Conservation (phyloP, 2,329 filamentous ascomycete species). For the Arthrobotrys conoides region DNA sequence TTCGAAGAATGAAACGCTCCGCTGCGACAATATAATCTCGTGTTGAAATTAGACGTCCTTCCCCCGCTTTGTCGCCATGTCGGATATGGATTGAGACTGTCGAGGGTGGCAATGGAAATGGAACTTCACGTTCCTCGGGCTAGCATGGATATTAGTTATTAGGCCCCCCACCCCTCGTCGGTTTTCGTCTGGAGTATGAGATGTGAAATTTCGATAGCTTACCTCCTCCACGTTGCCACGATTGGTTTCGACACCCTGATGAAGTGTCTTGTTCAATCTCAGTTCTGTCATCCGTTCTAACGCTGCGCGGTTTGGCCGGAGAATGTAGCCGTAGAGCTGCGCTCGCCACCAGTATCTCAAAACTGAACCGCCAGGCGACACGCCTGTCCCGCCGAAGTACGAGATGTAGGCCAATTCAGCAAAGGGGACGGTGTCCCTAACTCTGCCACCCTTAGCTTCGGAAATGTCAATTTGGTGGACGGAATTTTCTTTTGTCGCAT, state of each 20-base stretch:
- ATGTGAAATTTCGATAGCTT: slow-evolving; percentile 7
- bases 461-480: slow-evolving; percentile 17
- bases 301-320: slow-evolving; percentile 47
- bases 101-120: slow-evolving; percentile 47
- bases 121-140: slow-evolving; percentile 28
- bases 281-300: slow-evolving; percentile 42
- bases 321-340: slow-evolving; percentile 52
- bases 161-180: neutral
- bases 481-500: slow-evolving; percentile 43
- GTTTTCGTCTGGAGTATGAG: neutral
- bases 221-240: slow-evolving; percentile 20
- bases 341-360: slow-evolving; percentile 58
- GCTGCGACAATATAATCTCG: slow-evolving; percentile 55
- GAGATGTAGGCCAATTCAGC: slow-evolving; percentile 33
- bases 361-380: slow-evolving; percentile 36
- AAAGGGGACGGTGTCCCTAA: slow-evolving; percentile 31
- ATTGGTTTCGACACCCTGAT: slow-evolving; percentile 41
- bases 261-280: slow-evolving; percentile 48
- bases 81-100: slow-evolving; percentile 55
- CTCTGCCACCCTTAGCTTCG: slow-evolving; percentile 10
- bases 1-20: slow-evolving; percentile 47
- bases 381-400: slow-evolving; percentile 32
- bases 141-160: neutral
- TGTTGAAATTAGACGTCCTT: slow-evolving; percentile 50
- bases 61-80: slow-evolving; percentile 57